Evolutionary conservation across 2,329 filamentous ascomycete species (phyloP).

Genomic region (Rhynchosporium graminicola): DNA sequence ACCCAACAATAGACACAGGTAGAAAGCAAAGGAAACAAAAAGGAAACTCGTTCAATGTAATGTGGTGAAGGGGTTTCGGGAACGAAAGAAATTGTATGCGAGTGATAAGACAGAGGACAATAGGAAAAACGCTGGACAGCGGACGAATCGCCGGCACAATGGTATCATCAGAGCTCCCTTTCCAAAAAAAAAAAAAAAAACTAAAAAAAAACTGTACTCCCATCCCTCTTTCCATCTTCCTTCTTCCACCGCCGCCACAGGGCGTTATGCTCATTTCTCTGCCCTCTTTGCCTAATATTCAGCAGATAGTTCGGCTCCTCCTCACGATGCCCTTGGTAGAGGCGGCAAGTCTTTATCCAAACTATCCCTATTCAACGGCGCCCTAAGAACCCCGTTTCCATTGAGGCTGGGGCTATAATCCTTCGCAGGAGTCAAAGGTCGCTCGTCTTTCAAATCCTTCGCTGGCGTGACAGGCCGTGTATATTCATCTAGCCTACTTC

Average conservation of each 20-base stretch:
- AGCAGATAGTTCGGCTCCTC: conserved; percentile 22
- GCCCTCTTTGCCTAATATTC: background rate
- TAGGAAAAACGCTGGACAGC: conserved; percentile 17
- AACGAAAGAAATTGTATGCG: conserved; percentile 22
- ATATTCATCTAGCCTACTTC: conserved; percentile 40
- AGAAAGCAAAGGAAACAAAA: conserved; percentile 13
- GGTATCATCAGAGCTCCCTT: conserved; percentile 31
- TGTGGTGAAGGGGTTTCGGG: conserved; percentile 13
- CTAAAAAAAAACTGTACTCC: background rate
- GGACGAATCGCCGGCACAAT: conserved; percentile 26
- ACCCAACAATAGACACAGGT: conserved; percentile 14
- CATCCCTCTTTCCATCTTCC: background rate
- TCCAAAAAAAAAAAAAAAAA: background rate
- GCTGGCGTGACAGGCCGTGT: conserved; percentile 32
- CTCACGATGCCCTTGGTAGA: conserved; percentile 45
- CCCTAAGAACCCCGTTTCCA: conserved; percentile 19
- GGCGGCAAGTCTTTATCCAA: conserved; percentile 62
- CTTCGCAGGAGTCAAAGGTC: conserved; percentile 33
- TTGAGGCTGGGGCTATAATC: conserved; percentile 29
- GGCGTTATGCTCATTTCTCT: background rate
- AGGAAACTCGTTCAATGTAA: conserved; percentile 23
- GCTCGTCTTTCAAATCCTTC: conserved; percentile 32
- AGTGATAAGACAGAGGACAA: conserved; percentile 17
- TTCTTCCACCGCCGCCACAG: background rate
- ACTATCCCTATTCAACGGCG: conserved; percentile 53